Conservation (phyloP, 2,329 filamentous ascomycete species). For the Cryoendolithus antarcticus region DNA sequence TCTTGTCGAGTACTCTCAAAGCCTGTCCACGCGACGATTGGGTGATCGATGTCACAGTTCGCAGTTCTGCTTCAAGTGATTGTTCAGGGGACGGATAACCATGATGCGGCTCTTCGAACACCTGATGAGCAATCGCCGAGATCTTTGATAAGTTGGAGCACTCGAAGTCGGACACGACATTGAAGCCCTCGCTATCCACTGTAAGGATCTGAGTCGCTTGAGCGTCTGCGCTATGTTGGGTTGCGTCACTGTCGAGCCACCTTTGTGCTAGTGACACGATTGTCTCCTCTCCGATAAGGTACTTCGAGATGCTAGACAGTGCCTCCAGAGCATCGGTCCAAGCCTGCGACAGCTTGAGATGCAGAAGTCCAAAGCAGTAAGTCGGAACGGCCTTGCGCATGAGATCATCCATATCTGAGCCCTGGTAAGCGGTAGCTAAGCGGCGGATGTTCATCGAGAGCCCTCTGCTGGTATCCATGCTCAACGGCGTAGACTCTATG, state of each 20-base stretch:
- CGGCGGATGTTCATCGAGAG: constrained; percentile 80
- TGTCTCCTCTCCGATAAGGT: constrained; percentile 57
- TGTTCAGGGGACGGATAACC: constrained; percentile 11
- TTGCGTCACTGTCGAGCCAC: constrained; percentile 47
- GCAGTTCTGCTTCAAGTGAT: constrained; percentile 5
- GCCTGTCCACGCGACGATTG: constrained; percentile 51
- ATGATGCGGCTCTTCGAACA: constrained; percentile 39
- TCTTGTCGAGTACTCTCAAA: constrained; percentile 60
- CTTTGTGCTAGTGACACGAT: constrained; percentile 62
- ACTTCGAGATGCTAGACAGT: constrained; percentile 61
- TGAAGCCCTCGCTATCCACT: constrained; percentile 16
- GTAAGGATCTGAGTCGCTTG: constrained; percentile 4
- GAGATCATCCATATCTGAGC: constrained; percentile 48
- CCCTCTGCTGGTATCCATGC: constrained; percentile 62
- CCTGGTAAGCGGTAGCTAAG: constrained; percentile 52
- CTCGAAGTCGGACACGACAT: constrained; percentile 60
- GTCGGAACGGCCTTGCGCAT: constrained; percentile 60
- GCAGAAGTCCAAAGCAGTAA: constrained; percentile 82
- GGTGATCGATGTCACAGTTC: constrained; percentile 9
- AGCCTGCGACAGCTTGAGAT: constrained; percentile 68
- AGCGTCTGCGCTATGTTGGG: constrained; percentile 4
- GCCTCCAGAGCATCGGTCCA: constrained; percentile 76
- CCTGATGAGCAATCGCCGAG: constrained; percentile 37
- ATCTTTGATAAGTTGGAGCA: constrained; percentile 63
- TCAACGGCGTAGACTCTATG: constrained; percentile 66